Evolutionary conservation across 2,329 filamentous ascomycete species (phyloP).

Genomic region (Aspergillus unguis): DNA sequence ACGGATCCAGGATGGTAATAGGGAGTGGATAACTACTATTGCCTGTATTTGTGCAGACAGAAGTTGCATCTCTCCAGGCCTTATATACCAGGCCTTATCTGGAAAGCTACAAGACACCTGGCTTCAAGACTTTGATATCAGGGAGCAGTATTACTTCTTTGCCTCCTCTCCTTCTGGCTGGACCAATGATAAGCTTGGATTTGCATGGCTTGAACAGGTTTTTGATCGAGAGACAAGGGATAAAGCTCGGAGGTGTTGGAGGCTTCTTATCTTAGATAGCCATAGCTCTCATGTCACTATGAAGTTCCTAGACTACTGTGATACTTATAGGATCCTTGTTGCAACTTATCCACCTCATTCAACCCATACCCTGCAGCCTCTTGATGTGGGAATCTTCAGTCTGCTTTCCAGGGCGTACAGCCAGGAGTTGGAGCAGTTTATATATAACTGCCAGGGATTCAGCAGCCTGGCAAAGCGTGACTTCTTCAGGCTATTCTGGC

Average conservation of each 20-base stretch:
- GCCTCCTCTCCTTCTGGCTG: background rate
- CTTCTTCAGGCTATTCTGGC: conserved; percentile 8
- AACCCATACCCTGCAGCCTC: conserved; percentile 4
- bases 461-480: conserved; percentile 1
- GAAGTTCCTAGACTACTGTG: conserved; percentile 10
- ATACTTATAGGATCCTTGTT: conserved; percentile 9
- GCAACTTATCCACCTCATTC: conserved; percentile 6
- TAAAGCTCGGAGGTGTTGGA: conserved; percentile 2
- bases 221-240: conserved; percentile 8
- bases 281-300: conserved; percentile 11
- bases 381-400: conserved; percentile 10
- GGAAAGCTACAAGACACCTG: conserved; percentile 17
- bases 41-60: conserved; percentile 18
- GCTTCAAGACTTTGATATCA: conserved; percentile 13
- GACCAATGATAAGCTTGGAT: conserved; percentile 6
- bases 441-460: background rate
- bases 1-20: conserved; percentile 18
- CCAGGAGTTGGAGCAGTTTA: conserved; percentile 1
- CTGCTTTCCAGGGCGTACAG: conserved; percentile 1
- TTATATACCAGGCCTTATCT: conserved; percentile 20
- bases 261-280: conserved; percentile 10
- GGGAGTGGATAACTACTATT: conserved; percentile 21
- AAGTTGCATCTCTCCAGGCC: conserved; percentile 7
- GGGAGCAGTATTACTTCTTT: background rate
- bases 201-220: background rate